Evolutionary conservation across 1,284 basidiomycete genomes (phyloP).

Genomic region (Abortiporus biennis): DNA sequence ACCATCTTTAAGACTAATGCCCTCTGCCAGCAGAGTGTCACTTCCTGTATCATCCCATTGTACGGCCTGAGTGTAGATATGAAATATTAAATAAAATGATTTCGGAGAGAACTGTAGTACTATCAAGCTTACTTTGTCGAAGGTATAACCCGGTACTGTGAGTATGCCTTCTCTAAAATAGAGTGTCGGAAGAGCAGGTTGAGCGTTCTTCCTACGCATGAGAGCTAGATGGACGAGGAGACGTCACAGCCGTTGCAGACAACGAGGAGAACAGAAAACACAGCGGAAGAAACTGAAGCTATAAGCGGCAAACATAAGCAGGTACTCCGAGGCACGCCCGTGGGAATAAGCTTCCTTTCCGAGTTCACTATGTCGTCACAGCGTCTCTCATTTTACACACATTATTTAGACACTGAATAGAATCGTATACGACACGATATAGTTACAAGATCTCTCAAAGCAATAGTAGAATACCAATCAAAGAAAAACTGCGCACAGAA

Average conservation of each 20-base stretch:
- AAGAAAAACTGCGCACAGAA: constrained; percentile 4
- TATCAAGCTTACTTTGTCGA: constrained; percentile 52
- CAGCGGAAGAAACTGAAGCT: too few species aligned
- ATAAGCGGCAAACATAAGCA: too few species aligned
- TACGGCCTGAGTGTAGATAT: constrained; percentile 34
- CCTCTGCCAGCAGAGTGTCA: constrained; percentile 60
- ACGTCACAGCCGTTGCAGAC: neutral
- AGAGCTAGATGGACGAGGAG: constrained; percentile 4
- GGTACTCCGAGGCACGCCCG: too few species aligned
- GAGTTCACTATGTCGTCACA: neutral
- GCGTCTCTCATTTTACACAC: constrained; percentile 3
- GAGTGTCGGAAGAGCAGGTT: constrained; percentile 30
- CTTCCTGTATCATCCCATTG: constrained; percentile 69
- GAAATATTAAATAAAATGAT: neutral
- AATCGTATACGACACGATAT: constrained; percentile 10
- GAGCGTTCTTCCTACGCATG: constrained; percentile 31
- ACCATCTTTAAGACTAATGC: constrained; percentile 62
- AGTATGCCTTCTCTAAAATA: constrained; percentile 47
- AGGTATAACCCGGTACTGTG: constrained; percentile 61
- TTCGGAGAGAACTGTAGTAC: neutral
- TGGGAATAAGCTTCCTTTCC: too few species aligned
- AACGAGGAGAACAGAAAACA: too few species aligned
- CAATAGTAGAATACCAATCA: constrained; percentile 4
- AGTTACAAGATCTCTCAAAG: constrained; percentile 5
- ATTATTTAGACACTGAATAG: constrained; percentile 6